These are phyloP conservation scores for Hyaloscypha bicolor DNA, from an alignment of 495 filamentous ascomycete species.

Conservation along the genomic window DNA sequence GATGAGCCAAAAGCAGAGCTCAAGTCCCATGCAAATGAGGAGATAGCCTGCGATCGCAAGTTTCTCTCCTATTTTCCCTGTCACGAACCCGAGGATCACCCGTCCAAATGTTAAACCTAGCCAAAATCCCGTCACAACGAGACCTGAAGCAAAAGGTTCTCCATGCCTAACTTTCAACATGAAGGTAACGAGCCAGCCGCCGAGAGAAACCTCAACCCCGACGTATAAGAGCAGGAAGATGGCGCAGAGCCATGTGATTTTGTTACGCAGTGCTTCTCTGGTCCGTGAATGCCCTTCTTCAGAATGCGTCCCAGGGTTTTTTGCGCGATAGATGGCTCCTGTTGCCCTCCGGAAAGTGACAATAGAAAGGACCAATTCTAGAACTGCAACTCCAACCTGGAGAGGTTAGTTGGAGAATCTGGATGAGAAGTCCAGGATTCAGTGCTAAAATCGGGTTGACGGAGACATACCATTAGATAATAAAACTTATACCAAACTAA, in stretches of 20 bases:
- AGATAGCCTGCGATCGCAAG: slow-evolving; percentile 62
- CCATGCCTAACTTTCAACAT: slow-evolving; percentile 76
- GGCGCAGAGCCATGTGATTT: slow-evolving; percentile 75
- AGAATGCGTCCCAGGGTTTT: slow-evolving; percentile 42
- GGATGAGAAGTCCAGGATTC: not conserved
- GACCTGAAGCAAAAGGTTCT: slow-evolving; percentile 69
- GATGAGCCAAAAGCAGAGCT: slow-evolving; percentile 82
- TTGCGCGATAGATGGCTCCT: slow-evolving; percentile 60
- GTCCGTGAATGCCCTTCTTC: slow-evolving; percentile 43
- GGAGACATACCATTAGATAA: slow-evolving; percentile 48
- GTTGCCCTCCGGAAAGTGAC: slow-evolving; percentile 70
- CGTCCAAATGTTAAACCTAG: slow-evolving; percentile 77
- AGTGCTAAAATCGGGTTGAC: not conserved
- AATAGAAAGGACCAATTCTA: slow-evolving; percentile 59
- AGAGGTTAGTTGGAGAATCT: slow-evolving; percentile 14
- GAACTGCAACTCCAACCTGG: slow-evolving; percentile 60
- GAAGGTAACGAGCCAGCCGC: slow-evolving; percentile 89
- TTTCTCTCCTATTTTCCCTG: slow-evolving; percentile 73
- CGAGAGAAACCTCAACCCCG: slow-evolving; percentile 82
- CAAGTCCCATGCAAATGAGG: slow-evolving; percentile 62
- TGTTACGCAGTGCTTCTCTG: slow-evolving; percentile 57
- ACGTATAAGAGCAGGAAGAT: slow-evolving; percentile 80
- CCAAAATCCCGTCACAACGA: slow-evolving; percentile 86
- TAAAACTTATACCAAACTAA: slow-evolving; percentile 69
- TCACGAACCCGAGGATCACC: slow-evolving; percentile 69